Evolutionary conservation across 345 rosid genomes (phyloP), one percentile per base, ranked within the genome.

Genomic region (Kernera saxatilis): DNA sequence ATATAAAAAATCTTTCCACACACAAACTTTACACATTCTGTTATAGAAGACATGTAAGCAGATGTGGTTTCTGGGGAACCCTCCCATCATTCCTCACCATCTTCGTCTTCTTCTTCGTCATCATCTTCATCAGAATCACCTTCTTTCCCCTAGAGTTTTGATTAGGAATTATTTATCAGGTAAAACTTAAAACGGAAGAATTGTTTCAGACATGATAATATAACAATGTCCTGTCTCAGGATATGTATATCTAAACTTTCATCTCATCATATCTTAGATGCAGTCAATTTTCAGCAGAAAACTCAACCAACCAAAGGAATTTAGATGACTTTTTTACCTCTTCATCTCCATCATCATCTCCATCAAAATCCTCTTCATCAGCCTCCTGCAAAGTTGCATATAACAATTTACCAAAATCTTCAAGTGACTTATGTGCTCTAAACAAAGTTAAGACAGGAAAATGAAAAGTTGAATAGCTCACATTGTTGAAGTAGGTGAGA

Each of bases 401-500:
- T 8, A 21, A 30, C 18, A 41, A 44, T 58, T 54, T 6, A 77
- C 15, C 37, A 46, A 57, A 52, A 11, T 9, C 27, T 63, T 25
- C 26, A 35, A 30, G 36, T 6, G 18, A 63, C 43, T 55, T 55
- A 26, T 58, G 25, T n/a, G 30, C 56, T 44, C 59, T 18, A 71
- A 48, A 57, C 21, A n/a, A 33, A 19, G 21, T 22, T 39, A 17
- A 35, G 19, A 37, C 1, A 13, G 43, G 40, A n/a, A 60, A 69
- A 48, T 12, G 56, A 44, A 55, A 35, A 4, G 61, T 19, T 32
- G 23, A 66, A 21, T 43, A 71, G 49, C 39, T 81, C 83, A 93
- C 97, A 82, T 77, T 88, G 83, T 84, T 89, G 58, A 93, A 93
- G 70, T 85, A 91, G 48, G 83, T 80, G 58, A 91, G 87, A 69